These are phyloP conservation scores for Dryadomyces sulphureus DNA, from an alignment of 2,329 filamentous ascomycete species.

Conservation along the genomic window DNA sequence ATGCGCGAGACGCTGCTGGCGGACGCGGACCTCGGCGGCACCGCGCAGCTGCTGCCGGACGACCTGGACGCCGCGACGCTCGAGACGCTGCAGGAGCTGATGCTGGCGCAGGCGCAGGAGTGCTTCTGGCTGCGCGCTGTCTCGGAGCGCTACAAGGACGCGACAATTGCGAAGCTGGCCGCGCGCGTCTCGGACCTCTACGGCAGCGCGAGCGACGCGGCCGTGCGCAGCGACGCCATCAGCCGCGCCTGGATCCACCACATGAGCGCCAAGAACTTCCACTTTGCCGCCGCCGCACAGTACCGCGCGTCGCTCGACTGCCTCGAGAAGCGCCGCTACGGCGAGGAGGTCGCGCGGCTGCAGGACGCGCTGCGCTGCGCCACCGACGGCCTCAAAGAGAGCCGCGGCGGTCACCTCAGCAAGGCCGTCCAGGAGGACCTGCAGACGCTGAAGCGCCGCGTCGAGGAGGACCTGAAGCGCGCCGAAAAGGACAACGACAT, in stretches of 20 bases:
- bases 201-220: slow-evolving; percentile 66
- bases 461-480: slow-evolving; percentile 76
- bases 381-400: slow-evolving; percentile 74
- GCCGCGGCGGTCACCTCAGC: slow-evolving; percentile 57
- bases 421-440: slow-evolving; percentile 71
- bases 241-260: slow-evolving; percentile 97
- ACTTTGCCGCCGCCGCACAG: slow-evolving; percentile 91
- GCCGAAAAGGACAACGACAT: slow-evolving; percentile 94
- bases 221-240: slow-evolving; percentile 76
- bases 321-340: slow-evolving; percentile 85
- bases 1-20: slow-evolving; percentile 65
- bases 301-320: slow-evolving; percentile 84
- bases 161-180: slow-evolving; percentile 78
- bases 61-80: slow-evolving; percentile 89
- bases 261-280: slow-evolving; percentile 91
- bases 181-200: slow-evolving; percentile 86
- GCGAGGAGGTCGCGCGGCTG: slow-evolving; percentile 82
- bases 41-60: slow-evolving; percentile 53
- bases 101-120: slow-evolving; percentile 88
- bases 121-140: slow-evolving; percentile 98
- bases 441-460: slow-evolving; percentile 64
- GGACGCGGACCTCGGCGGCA: slow-evolving; percentile 51
- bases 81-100: slow-evolving; percentile 66
- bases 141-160: slow-evolving; percentile 85
- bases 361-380: slow-evolving; percentile 71